These are phyloP conservation scores for Lichtheimia hyalospora DNA, from an alignment of 371 early-diverging fungal genomes.

Conservation along the genomic window DNA sequence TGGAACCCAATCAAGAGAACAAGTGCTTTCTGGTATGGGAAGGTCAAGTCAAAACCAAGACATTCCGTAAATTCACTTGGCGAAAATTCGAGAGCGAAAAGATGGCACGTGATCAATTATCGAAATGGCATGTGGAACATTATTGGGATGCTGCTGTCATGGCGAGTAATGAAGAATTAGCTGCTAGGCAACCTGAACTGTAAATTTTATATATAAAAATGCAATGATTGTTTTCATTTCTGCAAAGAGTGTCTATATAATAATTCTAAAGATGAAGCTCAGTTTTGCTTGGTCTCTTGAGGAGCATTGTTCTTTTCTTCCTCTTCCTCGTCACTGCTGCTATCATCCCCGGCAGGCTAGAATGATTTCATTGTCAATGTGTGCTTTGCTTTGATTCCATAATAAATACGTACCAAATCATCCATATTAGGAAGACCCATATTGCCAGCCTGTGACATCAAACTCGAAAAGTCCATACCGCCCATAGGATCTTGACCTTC, in stretches of 20 bases:
- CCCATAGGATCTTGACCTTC: conserved; percentile 35
- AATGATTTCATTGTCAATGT: no score
- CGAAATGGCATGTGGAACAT: conserved; percentile 67
- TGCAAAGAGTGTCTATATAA: no score
- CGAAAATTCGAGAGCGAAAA: conserved; percentile 75
- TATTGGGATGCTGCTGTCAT: conserved; percentile 82
- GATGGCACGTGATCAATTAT: conserved; percentile 70
- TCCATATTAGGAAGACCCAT: conserved; percentile 9
- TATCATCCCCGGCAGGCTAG: no score
- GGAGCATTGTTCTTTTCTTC: no score
- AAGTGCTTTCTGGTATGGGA: conserved; percentile 92
- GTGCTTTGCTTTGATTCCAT: no score
- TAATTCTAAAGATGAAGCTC: no score
- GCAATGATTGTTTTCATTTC: neutral
- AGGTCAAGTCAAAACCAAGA: conserved; percentile 75
- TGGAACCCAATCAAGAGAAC: conserved; percentile 61
- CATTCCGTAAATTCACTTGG: conserved; percentile 80
- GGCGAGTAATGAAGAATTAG: conserved; percentile 37
- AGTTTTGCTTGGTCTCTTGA: no score
- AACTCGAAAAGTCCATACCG: conserved; percentile 44
- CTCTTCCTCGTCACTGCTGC: no score
- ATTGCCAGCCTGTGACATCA: conserved; percentile 41
- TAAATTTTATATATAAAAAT: conserved; percentile 1
- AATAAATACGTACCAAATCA: neutral
- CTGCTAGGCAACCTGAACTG: conserved; percentile 36